Evolutionary conservation across 2,329 filamentous ascomycete genomes (phyloP).

Genomic region (Cadophora gregata): DNA sequence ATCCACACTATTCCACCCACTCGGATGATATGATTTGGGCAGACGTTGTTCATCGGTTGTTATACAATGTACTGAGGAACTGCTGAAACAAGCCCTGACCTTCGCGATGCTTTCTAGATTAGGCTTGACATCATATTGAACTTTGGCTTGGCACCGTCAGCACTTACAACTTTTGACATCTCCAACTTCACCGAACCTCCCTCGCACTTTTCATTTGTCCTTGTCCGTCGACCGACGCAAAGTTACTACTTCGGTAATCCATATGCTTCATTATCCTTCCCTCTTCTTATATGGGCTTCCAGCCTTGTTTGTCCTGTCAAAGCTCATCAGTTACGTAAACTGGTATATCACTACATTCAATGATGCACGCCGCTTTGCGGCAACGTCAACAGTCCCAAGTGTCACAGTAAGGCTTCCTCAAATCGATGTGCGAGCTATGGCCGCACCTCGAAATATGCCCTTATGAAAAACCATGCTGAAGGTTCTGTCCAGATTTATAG

Average conservation of each 20-base stretch:
- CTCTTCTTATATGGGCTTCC: slow-evolving; percentile 19
- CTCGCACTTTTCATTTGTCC: background rate
- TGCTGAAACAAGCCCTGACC: background rate
- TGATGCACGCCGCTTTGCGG: slow-evolving; percentile 19
- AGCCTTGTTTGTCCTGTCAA: slow-evolving; percentile 5
- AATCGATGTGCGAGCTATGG: background rate
- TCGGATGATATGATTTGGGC: no score
- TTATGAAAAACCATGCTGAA: background rate
- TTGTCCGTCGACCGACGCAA: background rate
- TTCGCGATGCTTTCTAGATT: background rate
- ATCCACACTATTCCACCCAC: no score
- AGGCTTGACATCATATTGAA: background rate
- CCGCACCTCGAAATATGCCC: background rate
- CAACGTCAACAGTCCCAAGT: slow-evolving; percentile 24
- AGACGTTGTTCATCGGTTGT: no score
- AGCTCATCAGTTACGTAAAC: background rate
- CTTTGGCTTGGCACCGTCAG: background rate
- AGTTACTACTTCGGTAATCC: background rate
- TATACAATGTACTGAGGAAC: background rate
- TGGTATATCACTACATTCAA: slow-evolving; percentile 17
- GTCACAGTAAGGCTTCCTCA: slow-evolving; percentile 13
- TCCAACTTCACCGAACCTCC: background rate
- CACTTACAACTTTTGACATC: background rate
- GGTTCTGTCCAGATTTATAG: slow-evolving; percentile 8
- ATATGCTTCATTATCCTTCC: slow-evolving; percentile 7